Evolutionary conservation across 2,329 filamentous ascomycete species (phyloP).

Genomic region (Phialophora tarda): DNA sequence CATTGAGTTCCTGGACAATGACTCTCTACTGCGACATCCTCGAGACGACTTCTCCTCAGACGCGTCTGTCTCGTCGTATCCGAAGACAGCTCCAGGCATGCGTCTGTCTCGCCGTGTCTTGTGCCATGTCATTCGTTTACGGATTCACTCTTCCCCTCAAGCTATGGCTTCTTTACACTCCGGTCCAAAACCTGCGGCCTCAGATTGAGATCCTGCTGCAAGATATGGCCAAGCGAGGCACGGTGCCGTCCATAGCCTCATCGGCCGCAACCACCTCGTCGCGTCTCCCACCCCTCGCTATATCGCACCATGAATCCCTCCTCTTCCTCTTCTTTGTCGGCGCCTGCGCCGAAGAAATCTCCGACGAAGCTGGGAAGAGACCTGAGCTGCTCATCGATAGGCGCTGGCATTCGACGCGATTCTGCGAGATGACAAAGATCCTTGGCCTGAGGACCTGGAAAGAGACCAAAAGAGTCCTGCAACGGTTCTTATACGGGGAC

Average conservation of each 20-base stretch:
- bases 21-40: slow-evolving; percentile 18
- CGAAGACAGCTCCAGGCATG: slow-evolving; percentile 23
- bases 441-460: slow-evolving; percentile 22
- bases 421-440: slow-evolving; percentile 19
- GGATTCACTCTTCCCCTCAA: slow-evolving; percentile 12
- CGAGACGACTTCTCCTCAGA: slow-evolving; percentile 14
- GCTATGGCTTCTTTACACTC: slow-evolving; percentile 24
- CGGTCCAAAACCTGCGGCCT: slow-evolving; percentile 23
- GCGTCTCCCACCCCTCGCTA: neutral
- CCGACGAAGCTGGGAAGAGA: slow-evolving; percentile 25
- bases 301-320: slow-evolving; percentile 24
- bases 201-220: slow-evolving; percentile 22
- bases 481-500: slow-evolving; percentile 21
- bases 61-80: slow-evolving; percentile 17
- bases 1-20: slow-evolving; percentile 23
- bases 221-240: slow-evolving; percentile 20
- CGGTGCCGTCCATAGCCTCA: neutral
- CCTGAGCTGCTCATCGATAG: slow-evolving; percentile 16
- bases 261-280: neutral
- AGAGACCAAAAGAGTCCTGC: slow-evolving; percentile 22
- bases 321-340: slow-evolving; percentile 30
- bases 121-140: slow-evolving; percentile 18
- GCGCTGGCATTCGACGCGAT: slow-evolving; percentile 24
- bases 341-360: slow-evolving; percentile 28
- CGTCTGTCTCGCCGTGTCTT: slow-evolving; percentile 18